Base-by-base conservation (phyloP, 192 early-diverging fungal species). In the Umbelopsis ramanniana region DNA sequence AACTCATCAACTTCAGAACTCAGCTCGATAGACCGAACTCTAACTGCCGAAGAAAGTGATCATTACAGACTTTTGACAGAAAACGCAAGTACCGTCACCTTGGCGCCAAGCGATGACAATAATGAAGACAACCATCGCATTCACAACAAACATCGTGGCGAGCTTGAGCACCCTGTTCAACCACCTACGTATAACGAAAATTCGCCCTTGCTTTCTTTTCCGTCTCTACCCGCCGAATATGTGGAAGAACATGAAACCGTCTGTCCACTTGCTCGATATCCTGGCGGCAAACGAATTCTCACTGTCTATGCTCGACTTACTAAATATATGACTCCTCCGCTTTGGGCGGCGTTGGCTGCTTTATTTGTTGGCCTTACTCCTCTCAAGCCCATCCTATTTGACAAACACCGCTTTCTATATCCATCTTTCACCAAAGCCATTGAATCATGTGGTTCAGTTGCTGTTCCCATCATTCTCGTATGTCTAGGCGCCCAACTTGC, bases 401-500 rank as follows among this genome's bases (percentile, higher is more conserved):
- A 85, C 46, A 79, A 82, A 2, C 74, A 84, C 7, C 86, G 87
- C 8, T 79, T 89, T 52, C 67, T 89, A 11, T 83, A 89, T 66
- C 76, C 90, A 21, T 83, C 83, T 43, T 45, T 93, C 5, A 88
- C 89, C 69, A 85, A 88, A 53, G 88, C 90, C 1, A 84, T 94
- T 24, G 89, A 92, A 24, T 84, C 79, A 57, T 91, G 92, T 74
- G 93, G 93, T 43, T 84, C 87, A 26, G 92, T 91, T 5, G 91
- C 90, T 9, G 92, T 94, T 21, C 93, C 93, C 2, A 79, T 93
- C 66, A 91, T 93, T 29, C 75, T 94, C 52, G 81, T 93, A 3
- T 91, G 91, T 68, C 86, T 94, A 6, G 93, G 93, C 6, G 88
- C 90, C 15, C 92, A 93, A 73, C 74, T 92, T 47, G 80, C 60